Evolutionary conservation across 257 asterid genomes (phyloP).

Genomic region (Schizonepeta tenuifolia): DNA sequence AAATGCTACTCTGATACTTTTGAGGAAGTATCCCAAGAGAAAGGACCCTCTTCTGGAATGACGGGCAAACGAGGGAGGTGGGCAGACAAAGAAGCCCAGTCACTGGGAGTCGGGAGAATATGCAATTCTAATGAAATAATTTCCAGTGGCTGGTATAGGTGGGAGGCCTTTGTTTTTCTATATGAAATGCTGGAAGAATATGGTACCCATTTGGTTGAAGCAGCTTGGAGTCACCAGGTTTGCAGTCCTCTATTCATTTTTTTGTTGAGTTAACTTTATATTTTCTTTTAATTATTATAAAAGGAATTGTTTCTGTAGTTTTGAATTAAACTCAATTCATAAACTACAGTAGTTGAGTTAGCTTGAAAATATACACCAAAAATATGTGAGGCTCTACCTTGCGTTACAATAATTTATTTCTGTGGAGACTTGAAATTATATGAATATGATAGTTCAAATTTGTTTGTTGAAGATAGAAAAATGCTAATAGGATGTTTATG

Average conservation of each 20-base stretch:
- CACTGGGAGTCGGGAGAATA: slow-evolving; percentile 79
- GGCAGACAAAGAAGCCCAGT: slow-evolving; percentile 89
- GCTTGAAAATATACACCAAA: slow-evolving; percentile 1
- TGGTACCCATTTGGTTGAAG: slow-evolving; percentile 98
- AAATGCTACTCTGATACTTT: slow-evolving; percentile 45
- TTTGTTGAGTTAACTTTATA: neutral
- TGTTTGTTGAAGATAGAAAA: slow-evolving; percentile 7
- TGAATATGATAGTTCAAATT: neutral
- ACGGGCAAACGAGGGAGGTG: slow-evolving; percentile 77
- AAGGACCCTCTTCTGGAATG: slow-evolving; percentile 41
- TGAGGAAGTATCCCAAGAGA: slow-evolving; percentile 48
- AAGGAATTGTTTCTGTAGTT: slow-evolving; percentile 13
- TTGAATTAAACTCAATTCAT: slow-evolving; percentile 3
- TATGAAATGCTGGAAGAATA: slow-evolving; percentile 98
- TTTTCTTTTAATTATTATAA: neutral
- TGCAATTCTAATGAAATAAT: slow-evolving; percentile 46
- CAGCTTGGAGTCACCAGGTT: slow-evolving; percentile 99
- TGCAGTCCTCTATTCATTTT: slow-evolving; percentile 20
- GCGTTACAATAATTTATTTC: neutral
- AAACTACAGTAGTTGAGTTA: neutral
- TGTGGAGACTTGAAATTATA: neutral
- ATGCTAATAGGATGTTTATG: slow-evolving; percentile 16
- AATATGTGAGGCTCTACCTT: neutral
- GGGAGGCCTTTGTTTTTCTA: slow-evolving; percentile 90
- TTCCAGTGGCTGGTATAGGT: slow-evolving; percentile 57